These are phyloP conservation scores for Magnolia changhungtana DNA, from an alignment of 164 flowering plant genomes.

Conservation along the genomic window DNA sequence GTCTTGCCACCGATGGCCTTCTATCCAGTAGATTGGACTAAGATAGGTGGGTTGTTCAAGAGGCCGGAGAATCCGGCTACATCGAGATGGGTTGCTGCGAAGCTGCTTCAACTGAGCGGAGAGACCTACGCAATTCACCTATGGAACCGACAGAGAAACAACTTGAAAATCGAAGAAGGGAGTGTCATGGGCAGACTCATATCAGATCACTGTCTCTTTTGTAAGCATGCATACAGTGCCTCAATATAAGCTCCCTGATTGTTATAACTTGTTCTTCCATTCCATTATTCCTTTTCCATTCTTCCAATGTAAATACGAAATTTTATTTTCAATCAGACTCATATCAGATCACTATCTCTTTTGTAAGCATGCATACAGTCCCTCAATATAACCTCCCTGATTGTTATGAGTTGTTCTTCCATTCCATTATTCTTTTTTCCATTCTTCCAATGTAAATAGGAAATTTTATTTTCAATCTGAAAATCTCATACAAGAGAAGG, in stretches of 20 bases:
- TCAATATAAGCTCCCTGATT: too few species aligned
- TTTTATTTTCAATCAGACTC: conserved; percentile 17
- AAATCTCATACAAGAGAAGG: conserved; percentile 12
- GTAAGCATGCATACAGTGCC: too few species aligned
- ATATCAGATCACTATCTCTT: conserved; percentile 49
- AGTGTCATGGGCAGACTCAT: conserved; percentile 56
- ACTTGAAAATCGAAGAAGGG: conserved; percentile 58
- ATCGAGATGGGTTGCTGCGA: conserved; percentile 49
- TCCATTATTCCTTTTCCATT: conserved; percentile 5
- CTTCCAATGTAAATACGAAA: neutral
- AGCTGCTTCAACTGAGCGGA: conserved; percentile 41
- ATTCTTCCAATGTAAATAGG: neutral
- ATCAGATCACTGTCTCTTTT: too few species aligned
- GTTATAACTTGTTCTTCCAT: too few species aligned
- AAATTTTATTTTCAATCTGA: neutral
- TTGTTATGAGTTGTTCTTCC: neutral
- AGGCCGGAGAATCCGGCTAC: conserved; percentile 25
- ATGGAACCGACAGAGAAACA: conserved; percentile 74
- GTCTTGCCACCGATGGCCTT: conserved; percentile 69
- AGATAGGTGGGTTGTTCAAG: conserved; percentile 40
- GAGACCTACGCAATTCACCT: conserved; percentile 64
- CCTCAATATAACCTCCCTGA: conserved; percentile 5
- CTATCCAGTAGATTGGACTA: conserved; percentile 71
- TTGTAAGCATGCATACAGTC: conserved; percentile 30
- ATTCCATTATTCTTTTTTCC: conserved; percentile 5